Base-by-base conservation (phyloP, 176 grass and related monocot genomes). In the Lolium rigidum region DNA sequence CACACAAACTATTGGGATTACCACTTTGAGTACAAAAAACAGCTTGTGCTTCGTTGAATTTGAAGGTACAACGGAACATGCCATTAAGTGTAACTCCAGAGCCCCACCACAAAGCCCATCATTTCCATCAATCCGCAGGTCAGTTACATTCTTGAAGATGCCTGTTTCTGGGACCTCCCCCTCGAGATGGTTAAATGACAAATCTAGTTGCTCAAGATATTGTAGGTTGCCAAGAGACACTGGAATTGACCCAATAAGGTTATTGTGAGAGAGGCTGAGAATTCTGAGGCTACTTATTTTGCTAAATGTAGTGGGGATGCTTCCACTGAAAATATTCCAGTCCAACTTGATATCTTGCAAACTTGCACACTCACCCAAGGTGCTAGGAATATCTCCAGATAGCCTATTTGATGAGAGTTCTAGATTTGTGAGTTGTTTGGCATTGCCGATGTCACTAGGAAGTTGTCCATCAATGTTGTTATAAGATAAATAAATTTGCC, bases 61-160 rank as follows among this genome's bases (percentile, higher is more conserved):
- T 37, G 67, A 25, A 52, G 60, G 57, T 8, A 70, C 8, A 51
- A 11, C 50, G 4, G 80, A n/a, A 56, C 73, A 88, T 10, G 26
- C 2, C 20, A n/a, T 21, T 56, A 84, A 28, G 56, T 83, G 31
- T 22, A 84, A 57, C 25, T 84, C 56, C 17, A 12, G 2, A 20
- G 57, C 7, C 16, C 81, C 81, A 57, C 87, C 87, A 68, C 87
- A 84, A 46, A 88, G 70, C 47, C 35, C 50, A 6, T 10, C 20
- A 50, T 88, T 88, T 68, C 81, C 87, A 2, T 58, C 48, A n/a
- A 88, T 51, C 7, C 17, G 22, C 4, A 84, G 2, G 2, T 37
- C 61, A 79, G 31, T 71, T 57, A 21, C 49, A 82, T 82, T 82
- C 18, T 38, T 25, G 13, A 82, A 82, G 9, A 82, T 70, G 24